Evolutionary conservation across 2,329 filamentous ascomycete genomes (phyloP), one percentile per base, ranked within the genome.

Genomic region (Cladophialophora bantiana): DNA sequence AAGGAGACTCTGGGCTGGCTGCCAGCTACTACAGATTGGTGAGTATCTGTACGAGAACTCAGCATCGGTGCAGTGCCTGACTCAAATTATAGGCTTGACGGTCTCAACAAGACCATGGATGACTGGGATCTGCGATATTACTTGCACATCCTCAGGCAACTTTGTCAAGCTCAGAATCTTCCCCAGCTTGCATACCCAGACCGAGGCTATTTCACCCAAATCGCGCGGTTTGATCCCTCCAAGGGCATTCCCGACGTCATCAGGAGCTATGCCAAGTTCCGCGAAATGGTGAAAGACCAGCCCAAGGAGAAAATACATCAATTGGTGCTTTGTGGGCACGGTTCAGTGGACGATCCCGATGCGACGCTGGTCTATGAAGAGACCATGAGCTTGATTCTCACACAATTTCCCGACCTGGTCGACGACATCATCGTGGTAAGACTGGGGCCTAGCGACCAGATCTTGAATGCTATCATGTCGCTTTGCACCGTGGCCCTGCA

Each of bases 211-310:
- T 92, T 95, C 72, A 85, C 90, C 5, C 92, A 95, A 75, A 87
- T 94, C 32, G 90, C 92, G 1, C 89, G 92, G 20, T 95, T 95
- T 75, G 92, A 95, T 71, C 92, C 92, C 0, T 88, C 91, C 55
- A 95, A 94, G 79, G 92, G 92, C 7, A 93, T 94, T 50, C 87
- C 89, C 0, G 90, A 91, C 59, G 90, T 93, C 7, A 85, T 95
- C 64, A 87, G 90, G 68, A 86, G 90, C 0, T 95, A 94, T 70
- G 89, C 88, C 48, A 87, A 90, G 73, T 90, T 94, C 75, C 86
- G 89, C 53, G 82, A 83, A 6, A 85, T 89, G 59, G 83, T 89
- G 62, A 81, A 85, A 64, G 78, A 83, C 12, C 80, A 81, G 38
- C 74, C 76, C 0, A 72, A 83, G 1, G 77, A 83, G 2, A 80